Evolutionary conservation across 176 grass and related monocot genomes (phyloP).

Genomic region (Guadua angustifolia): DNA sequence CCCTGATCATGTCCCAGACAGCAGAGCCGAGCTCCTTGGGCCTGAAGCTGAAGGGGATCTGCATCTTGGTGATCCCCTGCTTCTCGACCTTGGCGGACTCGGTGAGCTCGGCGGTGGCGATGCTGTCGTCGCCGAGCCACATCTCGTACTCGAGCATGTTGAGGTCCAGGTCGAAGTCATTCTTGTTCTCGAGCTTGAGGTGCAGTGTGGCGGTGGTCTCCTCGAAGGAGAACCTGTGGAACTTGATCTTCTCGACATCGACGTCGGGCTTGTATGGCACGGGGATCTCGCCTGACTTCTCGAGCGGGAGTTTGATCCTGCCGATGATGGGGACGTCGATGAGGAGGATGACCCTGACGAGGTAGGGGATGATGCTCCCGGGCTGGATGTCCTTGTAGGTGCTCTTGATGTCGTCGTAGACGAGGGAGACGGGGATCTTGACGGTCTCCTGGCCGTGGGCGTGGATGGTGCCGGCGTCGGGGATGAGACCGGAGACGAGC

Average conservation of each 20-base stretch:
- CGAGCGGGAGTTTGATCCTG: conserved; percentile 74
- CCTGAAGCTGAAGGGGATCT: conserved; percentile 79
- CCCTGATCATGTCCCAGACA: conserved; percentile 98
- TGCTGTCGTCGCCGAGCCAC: conserved; percentile 82
- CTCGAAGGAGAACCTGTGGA: conserved; percentile 87
- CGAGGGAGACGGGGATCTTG: conserved; percentile 81
- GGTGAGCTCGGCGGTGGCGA: conserved; percentile 75
- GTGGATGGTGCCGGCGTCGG: conserved; percentile 90
- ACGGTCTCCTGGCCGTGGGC: conserved; percentile 86
- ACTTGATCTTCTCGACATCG: conserved; percentile 92
- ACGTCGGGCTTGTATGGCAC: conserved; percentile 94
- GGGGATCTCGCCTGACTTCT: conserved; percentile 86
- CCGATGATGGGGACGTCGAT: conserved; percentile 90
- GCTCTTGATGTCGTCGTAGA: conserved; percentile 77
- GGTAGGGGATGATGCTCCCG: conserved; percentile 92
- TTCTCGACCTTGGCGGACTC: conserved; percentile 66
- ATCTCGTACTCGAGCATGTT: conserved; percentile 87
- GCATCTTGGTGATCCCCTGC: conserved; percentile 82
- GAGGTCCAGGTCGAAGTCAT: conserved; percentile 82
- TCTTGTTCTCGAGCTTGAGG: conserved; percentile 97
- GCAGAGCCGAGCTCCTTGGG: conserved; percentile 93
- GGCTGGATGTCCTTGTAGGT: conserved; percentile 93
- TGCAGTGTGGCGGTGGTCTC: conserved; percentile 84
- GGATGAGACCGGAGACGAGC: conserved; percentile 89
- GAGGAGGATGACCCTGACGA: conserved; percentile 70